Base-by-base conservation (phyloP, 768 basidiomycete species). In the Boletus vinaceobasis region DNA sequence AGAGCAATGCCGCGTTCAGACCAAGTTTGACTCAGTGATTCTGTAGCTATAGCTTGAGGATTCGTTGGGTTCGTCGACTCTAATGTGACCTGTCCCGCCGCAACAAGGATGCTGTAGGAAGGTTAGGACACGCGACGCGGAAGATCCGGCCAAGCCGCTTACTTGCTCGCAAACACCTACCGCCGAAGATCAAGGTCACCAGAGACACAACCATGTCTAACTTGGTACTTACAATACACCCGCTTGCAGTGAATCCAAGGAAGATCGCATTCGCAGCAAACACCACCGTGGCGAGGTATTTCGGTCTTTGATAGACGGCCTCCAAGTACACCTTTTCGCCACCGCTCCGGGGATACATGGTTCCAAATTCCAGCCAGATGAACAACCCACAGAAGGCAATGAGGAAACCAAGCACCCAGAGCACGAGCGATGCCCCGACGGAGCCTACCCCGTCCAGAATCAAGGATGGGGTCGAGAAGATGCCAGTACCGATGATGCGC, bases 321-420 rank as follows among this genome's bases (percentile, higher is more conserved):
- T 85, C 84, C 27, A 83, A 70, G 58, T 85, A 84, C 3, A 84
- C 82, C 64, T 85, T 84, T 63, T 85, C 84, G 7, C 83, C 83
- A 9, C 83, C 82, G 13, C 79, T 81, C 1, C 83, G 75, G 4
- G 83, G 83, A 55, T 77, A 81, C 83, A 84, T 85, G 3, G 81
- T 80, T 6, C 84, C 84, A 44, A 79, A 79, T 56, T 85, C 83
- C 19, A 85, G 77, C 82, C 82, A 84, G 52, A 84, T 78, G 61
- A 85, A 83, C 11, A 84, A 66, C 0, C 82, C 82, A 50, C 80
- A 84, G 56, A 79, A 80, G 0, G 82, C 83, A 3, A 85, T 73
- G 1, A 77, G 58, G 60, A 84, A 82, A 5, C 83, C 84, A 21
- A 84, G 77, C 1, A 84, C 78, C 84, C 83, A 85, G 19, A 84